These are phyloP conservation scores for Physcomitrellopsis africana DNA, from an alignment of 225 moss, liverwort and hornwort species.

Conservation along the genomic window DNA sequence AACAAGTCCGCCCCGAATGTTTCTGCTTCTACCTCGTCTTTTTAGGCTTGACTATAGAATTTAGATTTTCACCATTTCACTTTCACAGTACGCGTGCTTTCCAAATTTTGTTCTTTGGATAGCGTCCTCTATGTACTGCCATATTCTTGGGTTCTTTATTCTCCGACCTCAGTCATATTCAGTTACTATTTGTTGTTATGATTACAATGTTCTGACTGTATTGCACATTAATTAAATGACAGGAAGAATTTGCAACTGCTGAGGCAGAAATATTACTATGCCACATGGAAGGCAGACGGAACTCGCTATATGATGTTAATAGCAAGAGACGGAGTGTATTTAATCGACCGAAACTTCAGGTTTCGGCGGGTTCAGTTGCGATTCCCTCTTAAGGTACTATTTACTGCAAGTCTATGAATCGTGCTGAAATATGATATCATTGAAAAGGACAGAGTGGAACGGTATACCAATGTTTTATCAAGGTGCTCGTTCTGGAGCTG, in stretches of 20 bases:
- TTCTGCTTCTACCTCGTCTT: constrained; percentile 15
- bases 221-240: constrained; percentile 28
- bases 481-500: constrained; percentile 27
- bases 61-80: background rate
- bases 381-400: constrained; percentile 75
- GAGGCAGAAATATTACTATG: constrained; percentile 88
- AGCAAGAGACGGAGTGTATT: constrained; percentile 77
- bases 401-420: background rate
- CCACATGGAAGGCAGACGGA: constrained; percentile 99
- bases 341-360: constrained; percentile 94
- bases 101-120: background rate
- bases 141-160: background rate
- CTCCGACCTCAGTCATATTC: background rate
- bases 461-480: background rate
- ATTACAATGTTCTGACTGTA: constrained; percentile 19
- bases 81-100: constrained; percentile 1
- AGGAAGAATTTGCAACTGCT: constrained; percentile 92
- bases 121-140: background rate
- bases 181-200: constrained; percentile 14
- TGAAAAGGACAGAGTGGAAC: background rate
- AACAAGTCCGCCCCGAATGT: constrained; percentile 4
- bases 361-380: constrained; percentile 93
- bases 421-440: background rate
- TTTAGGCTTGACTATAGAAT: constrained; percentile 13
- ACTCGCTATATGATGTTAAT: constrained; percentile 98